Evolutionary conservation across 2,329 filamentous ascomycete genomes (phyloP), one percentile per base, ranked within the genome.

Genomic region (Thielaviopsis populi): DNA sequence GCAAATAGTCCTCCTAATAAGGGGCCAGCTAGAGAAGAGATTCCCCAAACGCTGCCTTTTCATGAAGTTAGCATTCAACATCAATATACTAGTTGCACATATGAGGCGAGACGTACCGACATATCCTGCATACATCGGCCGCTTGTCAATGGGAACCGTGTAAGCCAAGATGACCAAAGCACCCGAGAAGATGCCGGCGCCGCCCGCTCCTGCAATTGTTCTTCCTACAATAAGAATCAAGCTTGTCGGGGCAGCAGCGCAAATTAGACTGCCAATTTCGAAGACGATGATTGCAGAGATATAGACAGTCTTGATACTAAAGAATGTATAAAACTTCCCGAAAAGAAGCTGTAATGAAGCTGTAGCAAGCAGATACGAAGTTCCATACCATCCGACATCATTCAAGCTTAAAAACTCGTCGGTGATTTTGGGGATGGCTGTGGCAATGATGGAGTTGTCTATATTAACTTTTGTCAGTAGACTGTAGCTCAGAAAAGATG

Each of bases 321-420:
- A 77, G 65, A 77, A 78, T 17, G 74, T 78, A 68, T 78, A 79
- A 50, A 78, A 67, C 63, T 76, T 77, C 41, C 74, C 74, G 62
- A 73, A 74, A 40, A 74, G 70, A 6, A 76, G 69, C 65, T 77
- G 75, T 17, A 77, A 71, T 1, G 75, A 73, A 33, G 73, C 70
- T 3, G 73, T 71, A 2, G 76, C 75, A 37, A 78, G 72, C 67
- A 77, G 70, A 67, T 77, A 76, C 48, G 75, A 73, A 5, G 69
- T 73, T 2, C 76, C 78, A 65, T 80, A 80, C 78, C 79, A 81
- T 58, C 76, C 77, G 11, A 81, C 74, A 63, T 80, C 77, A 7
- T 74, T 71, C 6, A 80, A 70, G 59, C 75, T 74, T 27, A 75
- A 70, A 69, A 77, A 76, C 15, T 75, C 70, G 65, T 74, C 71